These are phyloP conservation scores for Penicillium psychrofluorescens DNA, from an alignment of 495 filamentous ascomycete genomes.

Conservation along the genomic window DNA sequence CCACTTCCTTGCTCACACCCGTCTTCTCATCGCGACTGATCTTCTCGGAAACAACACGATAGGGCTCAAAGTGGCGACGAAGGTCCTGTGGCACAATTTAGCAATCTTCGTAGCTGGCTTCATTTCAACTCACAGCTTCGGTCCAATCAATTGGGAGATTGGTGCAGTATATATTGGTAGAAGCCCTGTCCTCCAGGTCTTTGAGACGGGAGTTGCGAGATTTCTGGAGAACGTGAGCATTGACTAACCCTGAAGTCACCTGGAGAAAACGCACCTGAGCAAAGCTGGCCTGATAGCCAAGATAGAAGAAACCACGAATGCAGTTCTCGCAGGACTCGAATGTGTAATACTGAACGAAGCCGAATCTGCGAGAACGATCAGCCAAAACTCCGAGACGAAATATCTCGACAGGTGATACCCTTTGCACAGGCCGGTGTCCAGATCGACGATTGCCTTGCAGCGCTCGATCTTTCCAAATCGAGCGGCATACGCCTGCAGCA, in stretches of 20 bases:
- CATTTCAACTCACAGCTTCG: slow-evolving; percentile 58
- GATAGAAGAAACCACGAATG: slow-evolving; percentile 89
- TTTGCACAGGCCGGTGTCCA: slow-evolving; percentile 85
- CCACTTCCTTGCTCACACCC: slow-evolving; percentile 90
- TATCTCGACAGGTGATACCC: slow-evolving; percentile 49
- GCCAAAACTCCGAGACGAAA: neutral
- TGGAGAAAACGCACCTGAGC: slow-evolving; percentile 28
- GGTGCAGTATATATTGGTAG: slow-evolving; percentile 95
- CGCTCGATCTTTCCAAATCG: slow-evolving; percentile 88
- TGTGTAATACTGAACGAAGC: slow-evolving; percentile 88
- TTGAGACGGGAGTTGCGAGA: slow-evolving; percentile 95
- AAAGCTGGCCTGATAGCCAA: slow-evolving; percentile 95
- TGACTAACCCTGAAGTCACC: too few species aligned
- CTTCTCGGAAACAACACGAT: slow-evolving; percentile 80
- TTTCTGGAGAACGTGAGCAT: slow-evolving; percentile 48
- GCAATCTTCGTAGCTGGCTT: neutral
- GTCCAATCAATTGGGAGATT: slow-evolving; percentile 87
- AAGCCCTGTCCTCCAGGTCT: slow-evolving; percentile 73
- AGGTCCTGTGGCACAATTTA: slow-evolving; percentile 25
- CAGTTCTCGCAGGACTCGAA: slow-evolving; percentile 86
- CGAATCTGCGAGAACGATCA: slow-evolving; percentile 58
- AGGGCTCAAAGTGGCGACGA: slow-evolving; percentile 58
- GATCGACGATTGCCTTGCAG: slow-evolving; percentile 96
- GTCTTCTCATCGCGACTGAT: slow-evolving; percentile 78
- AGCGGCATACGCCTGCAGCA: slow-evolving; percentile 70